Evolutionary conservation across 2,329 filamentous ascomycete genomes (phyloP).

Genomic region (Pyrenophora seminiperda): DNA sequence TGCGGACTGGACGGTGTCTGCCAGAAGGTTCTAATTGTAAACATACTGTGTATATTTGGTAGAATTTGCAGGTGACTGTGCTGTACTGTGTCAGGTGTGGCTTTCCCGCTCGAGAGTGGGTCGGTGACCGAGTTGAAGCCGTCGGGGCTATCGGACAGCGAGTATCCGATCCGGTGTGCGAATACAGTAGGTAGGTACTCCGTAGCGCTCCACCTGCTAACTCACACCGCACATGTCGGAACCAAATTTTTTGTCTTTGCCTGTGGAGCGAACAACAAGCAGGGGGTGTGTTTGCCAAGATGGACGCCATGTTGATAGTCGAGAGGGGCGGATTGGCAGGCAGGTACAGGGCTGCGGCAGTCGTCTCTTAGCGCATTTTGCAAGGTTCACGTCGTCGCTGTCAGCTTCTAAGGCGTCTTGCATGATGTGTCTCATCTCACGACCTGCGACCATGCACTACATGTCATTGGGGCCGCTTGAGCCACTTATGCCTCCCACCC

Average conservation of each 20-base stretch:
- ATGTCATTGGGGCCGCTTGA: background rate
- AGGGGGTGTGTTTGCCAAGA: too few relatives aligned
- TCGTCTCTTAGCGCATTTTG: background rate
- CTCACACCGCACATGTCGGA: background rate
- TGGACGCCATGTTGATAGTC: too few relatives aligned
- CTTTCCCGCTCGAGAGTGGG: background rate
- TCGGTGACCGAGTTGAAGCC: background rate
- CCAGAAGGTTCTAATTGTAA: too few relatives aligned
- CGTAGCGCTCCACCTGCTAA: background rate
- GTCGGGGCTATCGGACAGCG: constrained; percentile 14
- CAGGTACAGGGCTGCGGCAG: too few relatives aligned
- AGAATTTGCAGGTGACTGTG: background rate
- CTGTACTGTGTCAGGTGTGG: too few relatives aligned
- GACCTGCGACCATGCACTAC: background rate
- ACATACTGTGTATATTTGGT: background rate
- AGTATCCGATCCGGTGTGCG: constrained; percentile 12
- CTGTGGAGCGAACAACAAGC: too few relatives aligned
- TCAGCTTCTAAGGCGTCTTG: background rate
- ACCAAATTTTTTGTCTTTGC: background rate
- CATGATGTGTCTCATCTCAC: background rate
- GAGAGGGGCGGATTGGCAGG: too few relatives aligned
- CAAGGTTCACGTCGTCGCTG: constrained; percentile 6
- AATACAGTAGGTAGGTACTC: too few relatives aligned
- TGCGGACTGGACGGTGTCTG: background rate
- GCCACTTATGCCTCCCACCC: background rate